Conservation (phyloP, 2,329 filamentous ascomycete genomes). For the Exophiala aquamarina region DNA sequence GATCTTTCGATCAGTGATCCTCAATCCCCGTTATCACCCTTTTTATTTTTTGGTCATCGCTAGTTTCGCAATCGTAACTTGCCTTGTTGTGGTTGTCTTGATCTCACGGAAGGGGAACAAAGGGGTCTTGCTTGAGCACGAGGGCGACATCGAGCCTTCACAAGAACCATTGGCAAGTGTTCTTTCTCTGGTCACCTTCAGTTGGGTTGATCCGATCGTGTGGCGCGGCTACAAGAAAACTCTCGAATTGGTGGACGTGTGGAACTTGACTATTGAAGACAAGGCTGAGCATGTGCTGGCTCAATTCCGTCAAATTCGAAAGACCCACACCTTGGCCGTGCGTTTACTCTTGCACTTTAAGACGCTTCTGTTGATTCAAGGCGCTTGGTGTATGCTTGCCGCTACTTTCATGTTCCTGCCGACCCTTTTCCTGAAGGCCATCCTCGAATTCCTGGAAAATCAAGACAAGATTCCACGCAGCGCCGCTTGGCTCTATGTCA, state of each 20-base stretch:
- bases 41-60: conserved; percentile 65
- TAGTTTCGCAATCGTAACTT: conserved; percentile 72
- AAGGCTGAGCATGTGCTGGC: conserved; percentile 79
- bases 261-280: conserved; percentile 86
- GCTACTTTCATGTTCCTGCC: conserved; percentile 88
- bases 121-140: conserved; percentile 81
- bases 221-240: conserved; percentile 85
- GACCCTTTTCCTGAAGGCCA: conserved; percentile 84
- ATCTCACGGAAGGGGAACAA: conserved; percentile 91
- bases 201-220: conserved; percentile 87
- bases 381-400: conserved; percentile 73
- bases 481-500: conserved; percentile 94
- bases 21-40: conserved; percentile 68
- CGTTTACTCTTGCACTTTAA: conserved; percentile 87
- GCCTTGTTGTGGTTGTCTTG: conserved; percentile 74
- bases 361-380: conserved; percentile 71
- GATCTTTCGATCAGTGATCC: conserved; percentile 79
- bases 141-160: conserved; percentile 83
- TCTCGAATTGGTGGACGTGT: conserved; percentile 80
- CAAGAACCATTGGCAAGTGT: conserved; percentile 84
- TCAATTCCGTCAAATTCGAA: conserved; percentile 82
- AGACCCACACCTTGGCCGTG: conserved; percentile 73
- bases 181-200: conserved; percentile 82
- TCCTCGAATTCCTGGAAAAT: conserved; percentile 90
- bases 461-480: conserved; percentile 74